These are phyloP conservation scores for Aphanomyces astaci DNA, from an alignment of 352 stramenopile genomes.

Conservation along the genomic window DNA sequence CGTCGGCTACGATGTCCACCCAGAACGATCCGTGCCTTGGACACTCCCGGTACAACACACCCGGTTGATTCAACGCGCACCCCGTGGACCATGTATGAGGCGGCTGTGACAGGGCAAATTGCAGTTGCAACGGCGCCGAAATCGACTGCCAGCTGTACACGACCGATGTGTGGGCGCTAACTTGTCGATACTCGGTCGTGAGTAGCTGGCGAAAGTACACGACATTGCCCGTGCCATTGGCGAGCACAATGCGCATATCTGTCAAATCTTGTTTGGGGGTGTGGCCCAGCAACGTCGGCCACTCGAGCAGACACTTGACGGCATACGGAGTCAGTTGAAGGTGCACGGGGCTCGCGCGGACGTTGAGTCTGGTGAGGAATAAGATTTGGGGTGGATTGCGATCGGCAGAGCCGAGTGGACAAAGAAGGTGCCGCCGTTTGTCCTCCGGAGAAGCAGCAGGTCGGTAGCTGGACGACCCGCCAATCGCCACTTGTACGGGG, in stretches of 20 bases:
- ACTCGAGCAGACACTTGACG: background rate
- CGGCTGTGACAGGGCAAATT: constrained; percentile 34
- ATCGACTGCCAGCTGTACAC: constrained; percentile 67
- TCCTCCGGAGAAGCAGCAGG: too few species aligned
- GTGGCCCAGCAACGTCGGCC: background rate
- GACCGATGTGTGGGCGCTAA: constrained; percentile 29
- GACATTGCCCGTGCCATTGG: constrained; percentile 36
- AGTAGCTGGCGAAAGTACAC: constrained; percentile 62
- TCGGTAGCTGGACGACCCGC: background rate
- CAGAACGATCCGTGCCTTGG: constrained; percentile 48
- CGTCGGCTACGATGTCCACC: constrained; percentile 49
- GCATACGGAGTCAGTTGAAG: constrained; percentile 13
- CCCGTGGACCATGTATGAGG: background rate
- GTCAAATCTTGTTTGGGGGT: constrained; percentile 30
- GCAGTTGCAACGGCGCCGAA: constrained; percentile 28
- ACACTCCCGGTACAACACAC: constrained; percentile 52
- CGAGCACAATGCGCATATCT: constrained; percentile 49
- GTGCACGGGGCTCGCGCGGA: background rate
- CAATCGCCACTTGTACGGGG: background rate
- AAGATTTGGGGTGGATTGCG: too few species aligned
- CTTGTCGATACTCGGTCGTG: constrained; percentile 42
- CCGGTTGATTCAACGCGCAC: background rate
- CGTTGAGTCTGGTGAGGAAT: too few species aligned
- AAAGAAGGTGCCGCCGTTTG: too few species aligned
- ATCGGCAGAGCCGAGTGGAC: too few species aligned